Conservation (phyloP, 2,329 filamentous ascomycete genomes). For the Orbilia brochopaga region DNA sequence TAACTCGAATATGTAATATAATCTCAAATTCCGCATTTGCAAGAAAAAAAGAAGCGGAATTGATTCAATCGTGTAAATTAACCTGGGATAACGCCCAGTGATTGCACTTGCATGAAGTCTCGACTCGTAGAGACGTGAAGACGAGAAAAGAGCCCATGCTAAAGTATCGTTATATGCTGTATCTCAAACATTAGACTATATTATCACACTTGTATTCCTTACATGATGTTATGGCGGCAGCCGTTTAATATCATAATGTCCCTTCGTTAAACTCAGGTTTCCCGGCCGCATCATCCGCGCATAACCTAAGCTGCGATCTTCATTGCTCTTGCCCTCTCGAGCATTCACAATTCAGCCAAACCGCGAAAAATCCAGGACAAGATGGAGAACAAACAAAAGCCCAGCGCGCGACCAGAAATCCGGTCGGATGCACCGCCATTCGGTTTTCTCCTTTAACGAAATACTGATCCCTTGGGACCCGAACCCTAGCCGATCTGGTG, state of each 20-base stretch:
- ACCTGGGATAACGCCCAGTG: slow-evolving; percentile 1
- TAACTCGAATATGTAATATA: background rate
- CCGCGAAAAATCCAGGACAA: slow-evolving; percentile 13
- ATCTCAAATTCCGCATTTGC: background rate
- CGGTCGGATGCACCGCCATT: background rate
- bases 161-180: background rate
- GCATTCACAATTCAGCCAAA: slow-evolving; percentile 11
- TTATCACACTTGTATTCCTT: background rate
- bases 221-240: background rate
- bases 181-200: slow-evolving; percentile 7
- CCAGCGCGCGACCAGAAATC: background rate
- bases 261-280: slow-evolving; percentile 19
- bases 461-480: too few relatives aligned
- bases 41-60: slow-evolving; percentile 1
- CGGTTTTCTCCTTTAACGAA: background rate
- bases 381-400: slow-evolving; percentile 6
- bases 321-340: slow-evolving; percentile 37
- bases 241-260: too few relatives aligned
- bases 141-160: background rate
- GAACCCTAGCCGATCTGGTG: too few relatives aligned
- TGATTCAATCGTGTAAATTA: background rate
- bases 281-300: slow-evolving; percentile 12
- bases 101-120: background rate
- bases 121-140: background rate
- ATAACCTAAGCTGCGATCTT: slow-evolving; percentile 35